Percentiles rank a stretch among this genome's conserved stretches.
Conservation (phyloP, 768 basidiomycete genomes). For the Suillus discolor region DNA sequence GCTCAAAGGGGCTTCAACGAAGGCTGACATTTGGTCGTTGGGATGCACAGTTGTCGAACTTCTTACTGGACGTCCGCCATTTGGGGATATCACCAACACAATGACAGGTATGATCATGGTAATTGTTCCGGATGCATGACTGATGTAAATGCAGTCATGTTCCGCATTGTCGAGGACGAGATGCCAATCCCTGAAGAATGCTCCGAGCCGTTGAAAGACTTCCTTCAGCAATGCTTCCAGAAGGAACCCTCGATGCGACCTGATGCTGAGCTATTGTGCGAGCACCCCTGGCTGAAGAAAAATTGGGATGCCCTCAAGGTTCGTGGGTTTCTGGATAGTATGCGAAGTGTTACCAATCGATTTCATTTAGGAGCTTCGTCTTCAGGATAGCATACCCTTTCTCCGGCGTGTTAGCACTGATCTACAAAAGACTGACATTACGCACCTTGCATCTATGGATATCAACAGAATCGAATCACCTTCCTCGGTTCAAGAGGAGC, state of each 20-base stretch:
- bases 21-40: constrained; percentile 95
- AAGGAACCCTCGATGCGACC: constrained; percentile 88
- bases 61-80: constrained; percentile 90
- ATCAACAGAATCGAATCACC: constrained; percentile 35
- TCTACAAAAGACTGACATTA: constrained; percentile 69
- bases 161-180: constrained; percentile 93
- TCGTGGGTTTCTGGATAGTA: constrained; percentile 17
- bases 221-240: constrained; percentile 85
- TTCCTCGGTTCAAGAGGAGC: constrained; percentile 44
- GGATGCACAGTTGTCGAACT: constrained; percentile 95
- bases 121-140: constrained; percentile 11
- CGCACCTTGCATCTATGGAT: constrained; percentile 49
- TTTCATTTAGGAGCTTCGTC: constrained; percentile 66
- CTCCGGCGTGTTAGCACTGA: constrained; percentile 89
- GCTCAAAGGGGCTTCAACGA: constrained; percentile 89
- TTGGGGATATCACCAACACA: constrained; percentile 83
- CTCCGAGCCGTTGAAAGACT: constrained; percentile 76
- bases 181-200: constrained; percentile 83
- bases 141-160: constrained; percentile 70
- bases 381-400: constrained; percentile 95
- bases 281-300: constrained; percentile 88
- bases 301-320: constrained; percentile 84
- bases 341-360: constrained; percentile 5
- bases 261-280: constrained; percentile 79
- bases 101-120: constrained; percentile 71